phyloP scores from a whole-genome alignment of 495 filamentous ascomycete species.

The Tuber microsphaerosporum region DNA sequence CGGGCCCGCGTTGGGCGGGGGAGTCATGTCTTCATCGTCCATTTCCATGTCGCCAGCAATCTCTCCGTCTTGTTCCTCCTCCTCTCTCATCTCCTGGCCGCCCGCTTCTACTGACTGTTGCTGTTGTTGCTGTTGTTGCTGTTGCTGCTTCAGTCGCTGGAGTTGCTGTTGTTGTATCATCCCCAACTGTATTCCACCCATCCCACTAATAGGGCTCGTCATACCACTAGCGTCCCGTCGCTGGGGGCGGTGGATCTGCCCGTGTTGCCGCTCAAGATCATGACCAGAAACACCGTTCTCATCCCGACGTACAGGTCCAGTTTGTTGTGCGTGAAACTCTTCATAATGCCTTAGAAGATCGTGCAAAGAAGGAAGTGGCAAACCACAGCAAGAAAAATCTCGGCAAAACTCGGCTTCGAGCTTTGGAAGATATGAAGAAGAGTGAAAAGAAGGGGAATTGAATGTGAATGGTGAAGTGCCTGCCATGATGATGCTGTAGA shows the following conservation, averaged over 20 bases:
- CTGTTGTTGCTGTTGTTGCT: conserved; percentile 25
- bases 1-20: conserved; percentile 54
- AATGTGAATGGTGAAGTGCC: conserved; percentile 88
- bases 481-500: conserved; percentile 80
- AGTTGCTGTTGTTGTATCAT: conserved; percentile 46
- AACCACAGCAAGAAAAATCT: conserved; percentile 88
- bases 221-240: conserved; percentile 48
- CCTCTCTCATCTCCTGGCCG: conserved; percentile 27
- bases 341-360: conserved; percentile 96
- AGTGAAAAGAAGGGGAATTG: conserved; percentile 91
- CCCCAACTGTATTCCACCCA: conserved; percentile 45
- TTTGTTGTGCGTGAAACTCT: conserved; percentile 65
- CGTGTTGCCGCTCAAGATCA: conserved; percentile 39
- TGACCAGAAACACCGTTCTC: conserved; percentile 40
- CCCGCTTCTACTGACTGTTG: conserved; percentile 5
- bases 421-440: conserved; percentile 94
- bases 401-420: conserved; percentile 95
- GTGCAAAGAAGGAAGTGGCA: conserved; percentile 79
- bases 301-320: conserved; percentile 32
- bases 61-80: conserved; percentile 41
- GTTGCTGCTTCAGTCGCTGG: conserved; percentile 44
- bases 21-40: conserved; percentile 63
- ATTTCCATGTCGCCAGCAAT: conserved; percentile 77
- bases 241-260: conserved; percentile 40
- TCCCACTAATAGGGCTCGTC: conserved; percentile 44